Evolutionary conservation across 129 eudicot species (phyloP).

Genomic region (Artemisia annua): DNA sequence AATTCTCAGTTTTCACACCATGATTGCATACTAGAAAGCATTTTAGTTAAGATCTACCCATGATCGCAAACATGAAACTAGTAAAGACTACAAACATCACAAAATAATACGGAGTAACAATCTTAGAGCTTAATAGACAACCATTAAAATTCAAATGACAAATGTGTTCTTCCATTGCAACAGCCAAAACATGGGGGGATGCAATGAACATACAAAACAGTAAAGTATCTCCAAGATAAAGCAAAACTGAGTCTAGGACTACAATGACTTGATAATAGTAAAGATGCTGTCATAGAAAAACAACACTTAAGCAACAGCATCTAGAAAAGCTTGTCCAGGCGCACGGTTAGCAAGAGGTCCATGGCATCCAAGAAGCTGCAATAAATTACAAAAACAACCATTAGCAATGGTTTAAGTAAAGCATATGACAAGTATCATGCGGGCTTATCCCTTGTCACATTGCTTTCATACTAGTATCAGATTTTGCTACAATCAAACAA

Average conservation of each 20-base stretch:
- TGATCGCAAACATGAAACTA: too few relatives aligned
- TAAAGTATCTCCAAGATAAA: constrained; percentile 6
- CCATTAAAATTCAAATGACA: neutral
- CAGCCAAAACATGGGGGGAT: constrained; percentile 22
- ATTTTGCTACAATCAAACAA: too few relatives aligned
- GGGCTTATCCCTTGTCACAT: neutral
- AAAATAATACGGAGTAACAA: neutral
- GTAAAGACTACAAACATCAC: neutral
- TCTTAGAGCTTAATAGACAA: neutral
- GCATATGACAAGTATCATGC: neutral
- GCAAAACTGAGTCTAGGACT: constrained; percentile 11
- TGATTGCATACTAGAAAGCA: too few relatives aligned
- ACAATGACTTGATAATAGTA: neutral
- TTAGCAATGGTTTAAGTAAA: neutral
- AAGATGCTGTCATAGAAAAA: neutral
- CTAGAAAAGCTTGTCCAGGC: constrained; percentile 79
- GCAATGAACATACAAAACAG: constrained; percentile 25
- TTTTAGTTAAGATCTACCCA: too few relatives aligned
- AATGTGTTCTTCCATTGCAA: constrained; percentile 26
- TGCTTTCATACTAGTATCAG: neutral
- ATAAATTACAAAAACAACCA: neutral
- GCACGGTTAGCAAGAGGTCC: constrained; percentile 75
- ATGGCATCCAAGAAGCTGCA: constrained; percentile 90
- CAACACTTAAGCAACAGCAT: constrained; percentile 40
- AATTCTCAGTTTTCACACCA: too few relatives aligned